phyloP scores from a whole-genome alignment of 805 yeast species.

The Pichia thaimueangensis region DNA sequence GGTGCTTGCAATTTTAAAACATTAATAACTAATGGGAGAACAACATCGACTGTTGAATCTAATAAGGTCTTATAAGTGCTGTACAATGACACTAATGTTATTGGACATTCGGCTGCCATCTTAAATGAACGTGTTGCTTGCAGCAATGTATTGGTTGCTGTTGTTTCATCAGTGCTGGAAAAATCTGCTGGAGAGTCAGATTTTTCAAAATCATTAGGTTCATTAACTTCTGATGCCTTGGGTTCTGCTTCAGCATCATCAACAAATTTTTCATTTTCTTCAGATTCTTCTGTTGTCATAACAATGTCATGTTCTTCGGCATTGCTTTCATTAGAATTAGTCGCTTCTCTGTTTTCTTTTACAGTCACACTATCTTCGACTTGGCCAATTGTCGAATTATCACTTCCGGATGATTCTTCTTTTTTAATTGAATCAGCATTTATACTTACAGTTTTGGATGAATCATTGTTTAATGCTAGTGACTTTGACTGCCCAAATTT shows the following conservation, averaged over 20 bases:
- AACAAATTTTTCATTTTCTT: background rate
- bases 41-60: slow-evolving; percentile 60
- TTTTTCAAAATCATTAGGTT: background rate
- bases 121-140: slow-evolving; percentile 80
- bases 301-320: background rate
- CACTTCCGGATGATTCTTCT: background rate
- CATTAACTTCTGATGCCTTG: background rate
- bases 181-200: slow-evolving; percentile 34
- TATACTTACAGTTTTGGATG: background rate
- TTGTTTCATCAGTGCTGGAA: slow-evolving; percentile 35
- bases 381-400: background rate
- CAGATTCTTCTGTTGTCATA: background rate
- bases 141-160: slow-evolving; percentile 43
- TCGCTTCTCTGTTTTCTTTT: background rate
- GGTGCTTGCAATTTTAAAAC: slow-evolving; percentile 73
- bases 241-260: background rate
- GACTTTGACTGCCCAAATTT: slow-evolving; percentile 42
- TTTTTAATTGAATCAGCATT: background rate
- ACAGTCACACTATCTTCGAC: background rate
- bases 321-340: no score
- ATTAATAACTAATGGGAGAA: slow-evolving; percentile 76
- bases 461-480: background rate
- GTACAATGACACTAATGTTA: slow-evolving; percentile 87
- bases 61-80: slow-evolving; percentile 79
- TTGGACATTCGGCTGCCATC: slow-evolving; percentile 93